phyloP scores from a whole-genome alignment of 2,329 filamentous ascomycete genomes.

The Pseudonectria foliicola region DNA sequence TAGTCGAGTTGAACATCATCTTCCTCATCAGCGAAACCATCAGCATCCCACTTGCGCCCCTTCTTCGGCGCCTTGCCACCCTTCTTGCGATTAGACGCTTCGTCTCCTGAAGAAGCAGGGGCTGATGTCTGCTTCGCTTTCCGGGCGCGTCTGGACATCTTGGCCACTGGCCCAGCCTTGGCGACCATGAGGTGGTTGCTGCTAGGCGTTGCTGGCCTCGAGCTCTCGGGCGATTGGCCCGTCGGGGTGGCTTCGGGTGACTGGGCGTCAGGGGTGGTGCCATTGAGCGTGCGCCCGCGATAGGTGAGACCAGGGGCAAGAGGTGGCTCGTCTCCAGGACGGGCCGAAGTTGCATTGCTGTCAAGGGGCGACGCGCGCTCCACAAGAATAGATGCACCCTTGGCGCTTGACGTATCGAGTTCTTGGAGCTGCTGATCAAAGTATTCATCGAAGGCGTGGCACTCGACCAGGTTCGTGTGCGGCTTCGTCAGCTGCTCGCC shows the following conservation, averaged over 20 bases:
- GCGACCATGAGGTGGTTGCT: slow-evolving; percentile 58
- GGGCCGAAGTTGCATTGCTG: slow-evolving; percentile 28
- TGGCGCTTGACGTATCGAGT: slow-evolving; percentile 53
- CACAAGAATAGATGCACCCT: slow-evolving; percentile 18
- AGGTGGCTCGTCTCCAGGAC: slow-evolving; percentile 15
- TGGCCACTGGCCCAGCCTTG: slow-evolving; percentile 67
- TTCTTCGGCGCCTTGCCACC: slow-evolving; percentile 67
- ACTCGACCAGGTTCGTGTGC: slow-evolving; percentile 71
- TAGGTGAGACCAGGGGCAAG: slow-evolving; percentile 34
- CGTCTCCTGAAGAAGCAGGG: slow-evolving; percentile 76
- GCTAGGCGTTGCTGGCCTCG: slow-evolving; percentile 70
- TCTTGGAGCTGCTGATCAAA: slow-evolving; percentile 90
- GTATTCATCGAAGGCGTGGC: slow-evolving; percentile 77
- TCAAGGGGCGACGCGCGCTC: slow-evolving; percentile 25
- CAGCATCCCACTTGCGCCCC: slow-evolving; percentile 85
- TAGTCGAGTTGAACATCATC: slow-evolving; percentile 80
- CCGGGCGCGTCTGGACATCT: slow-evolving; percentile 73
- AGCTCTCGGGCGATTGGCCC: slow-evolving; percentile 63
- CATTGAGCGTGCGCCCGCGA: slow-evolving; percentile 30
- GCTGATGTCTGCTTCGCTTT: slow-evolving; percentile 56
- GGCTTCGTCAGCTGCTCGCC: slow-evolving; percentile 77
- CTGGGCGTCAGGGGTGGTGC: slow-evolving; percentile 28
- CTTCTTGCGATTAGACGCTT: slow-evolving; percentile 52
- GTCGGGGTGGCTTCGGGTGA: slow-evolving; percentile 62
- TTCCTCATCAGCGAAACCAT: slow-evolving; percentile 80